Evolutionary conservation across 805 yeast species (phyloP).

Genomic region (Wickerhamia fluorescens): DNA sequence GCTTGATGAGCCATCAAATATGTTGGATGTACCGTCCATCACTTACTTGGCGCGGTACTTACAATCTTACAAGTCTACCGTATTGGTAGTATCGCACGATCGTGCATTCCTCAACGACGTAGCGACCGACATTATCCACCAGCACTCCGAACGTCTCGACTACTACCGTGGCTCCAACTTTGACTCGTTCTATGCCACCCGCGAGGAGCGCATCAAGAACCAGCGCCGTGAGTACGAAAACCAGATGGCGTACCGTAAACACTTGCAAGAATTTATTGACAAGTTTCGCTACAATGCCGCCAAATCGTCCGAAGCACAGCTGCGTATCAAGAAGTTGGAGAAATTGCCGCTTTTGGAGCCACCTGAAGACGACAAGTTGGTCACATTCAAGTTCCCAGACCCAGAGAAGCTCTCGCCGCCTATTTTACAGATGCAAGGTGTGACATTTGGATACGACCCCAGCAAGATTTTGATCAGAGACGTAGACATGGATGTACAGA

Average conservation of each 20-base stretch:
- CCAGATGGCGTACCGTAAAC: constrained; percentile 93
- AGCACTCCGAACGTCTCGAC: constrained; percentile 94
- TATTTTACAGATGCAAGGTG: constrained; percentile 78
- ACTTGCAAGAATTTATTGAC: constrained; percentile 90
- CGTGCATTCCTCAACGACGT: constrained; percentile 95
- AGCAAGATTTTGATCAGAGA: constrained; percentile 56
- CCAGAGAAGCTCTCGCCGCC: constrained; percentile 94
- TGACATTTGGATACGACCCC: constrained; percentile 76
- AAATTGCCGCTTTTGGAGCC: constrained; percentile 88
- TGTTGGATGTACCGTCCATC: constrained; percentile 99
- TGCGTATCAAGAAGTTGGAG: constrained; percentile 93
- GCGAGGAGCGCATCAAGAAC: constrained; percentile 91
- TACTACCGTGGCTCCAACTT: constrained; percentile 92
- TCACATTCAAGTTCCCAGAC: constrained; percentile 89
- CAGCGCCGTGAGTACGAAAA: constrained; percentile 93
- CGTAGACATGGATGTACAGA: constrained; percentile 84
- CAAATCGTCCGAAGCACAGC: constrained; percentile 94
- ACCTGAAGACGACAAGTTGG: constrained; percentile 84
- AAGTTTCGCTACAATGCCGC: constrained; percentile 97
- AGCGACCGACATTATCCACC: constrained; percentile 96
- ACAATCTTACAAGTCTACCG: constrained; percentile 86
- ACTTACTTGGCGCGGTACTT: constrained; percentile 87
- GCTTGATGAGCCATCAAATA: constrained; percentile 98
- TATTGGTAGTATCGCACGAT: constrained; percentile 95
- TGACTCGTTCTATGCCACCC: constrained; percentile 85